Base-by-base conservation (phyloP, 2,329 filamentous ascomycete species). In the Didymella arachidicola region DNA sequence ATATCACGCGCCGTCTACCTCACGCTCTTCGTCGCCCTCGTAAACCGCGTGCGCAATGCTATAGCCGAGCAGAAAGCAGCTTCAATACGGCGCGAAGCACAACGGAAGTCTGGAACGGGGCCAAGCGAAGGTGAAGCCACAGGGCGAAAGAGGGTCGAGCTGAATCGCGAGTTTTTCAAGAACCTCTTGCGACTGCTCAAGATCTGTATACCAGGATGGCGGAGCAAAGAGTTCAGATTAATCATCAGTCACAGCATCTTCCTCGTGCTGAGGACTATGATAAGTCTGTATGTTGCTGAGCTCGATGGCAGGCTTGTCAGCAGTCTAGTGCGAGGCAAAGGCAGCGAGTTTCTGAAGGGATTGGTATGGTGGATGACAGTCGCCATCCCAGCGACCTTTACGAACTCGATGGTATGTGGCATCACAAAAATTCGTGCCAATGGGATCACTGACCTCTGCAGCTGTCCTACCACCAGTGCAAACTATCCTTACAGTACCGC, bases 281-380 rank as follows among this genome's bases (percentile, higher is more conserved):
- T 99, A 69, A 97, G 93, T 78, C 77, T 99, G 69, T 96, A 97
- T 77, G 95, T 99, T 22, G 95, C 95, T 2, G 93, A 97, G 77
- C 88, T 99, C 82, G 95, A 99, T 78, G 95, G 95, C 44, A 88
- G 89, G 60, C 86, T 99, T 60, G 95, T 99, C 59, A 97, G 95
- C 79, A 93, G 88, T 64, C 81, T 99, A 55, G 93, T 99, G 44
- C 89, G 93, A 77, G 95, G 95, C 2, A 95, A 89, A 66, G 95
- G 94, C 16, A 91, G 87, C 77, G 93, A 96, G 65, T 99, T 99
- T 67, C 74, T 98, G 69, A 88, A 89, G 67, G 88, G 92, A 0
- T 88, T 99, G 68, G 86, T 96, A 6, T 97, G 94, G 93, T 99
- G 95, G 95, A 99, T 99, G 95, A 77, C 94, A 54, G 95, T 99